Base-by-base conservation (phyloP, 768 basidiomycete species). In the Tricholoma sp. region DNA sequence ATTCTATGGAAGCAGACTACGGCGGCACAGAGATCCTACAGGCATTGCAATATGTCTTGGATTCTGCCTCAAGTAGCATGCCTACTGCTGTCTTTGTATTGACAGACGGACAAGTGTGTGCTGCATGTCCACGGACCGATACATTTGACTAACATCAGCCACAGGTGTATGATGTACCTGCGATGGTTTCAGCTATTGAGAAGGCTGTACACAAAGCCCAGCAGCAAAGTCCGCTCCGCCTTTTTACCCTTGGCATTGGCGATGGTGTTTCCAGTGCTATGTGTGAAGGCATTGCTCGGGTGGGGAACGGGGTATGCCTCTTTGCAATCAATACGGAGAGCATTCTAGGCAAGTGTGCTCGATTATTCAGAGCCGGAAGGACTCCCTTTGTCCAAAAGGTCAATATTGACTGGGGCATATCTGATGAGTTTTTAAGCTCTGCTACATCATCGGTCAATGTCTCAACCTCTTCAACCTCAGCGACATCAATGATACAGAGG, bases 211-310 rank as follows among this genome's bases (percentile, higher is more conserved):
- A 28, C 2, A 53, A 52, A n/a, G 66, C 77, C 28, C 49, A 65
- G 1, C 36, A 59, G 0, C 42, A 64, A 6, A 70, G 72, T 0
- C 72, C 72, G 7, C 56, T 81, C 2, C 80, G 83, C 7, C 71
- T 85, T 3, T 87, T 84, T 56, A 73, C 77, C 8, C 74, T 87
- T 1, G 85, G 85, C 1, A 83, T 87, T 12, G 85, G 86, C 11
- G 50, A 69, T 20, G 60, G 58, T 0, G 76, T 78, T 2, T 84
- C 83, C 3, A 80, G 73, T 3, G 78, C 73, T 0, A 72, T 80
- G 60, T 82, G 81, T 60, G 74, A 81, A 58, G 67, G 75, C 3
- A 78, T 87, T n/a, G 83, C 85, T 0, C 65, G 70, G 15, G 72
- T 72, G 1, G 85, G 86, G 1, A 73, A 78, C 9, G 86, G 85